Evolutionary conservation across 176 grass and related monocot species (phyloP).

Genomic region (Sorghum bicolor): DNA sequence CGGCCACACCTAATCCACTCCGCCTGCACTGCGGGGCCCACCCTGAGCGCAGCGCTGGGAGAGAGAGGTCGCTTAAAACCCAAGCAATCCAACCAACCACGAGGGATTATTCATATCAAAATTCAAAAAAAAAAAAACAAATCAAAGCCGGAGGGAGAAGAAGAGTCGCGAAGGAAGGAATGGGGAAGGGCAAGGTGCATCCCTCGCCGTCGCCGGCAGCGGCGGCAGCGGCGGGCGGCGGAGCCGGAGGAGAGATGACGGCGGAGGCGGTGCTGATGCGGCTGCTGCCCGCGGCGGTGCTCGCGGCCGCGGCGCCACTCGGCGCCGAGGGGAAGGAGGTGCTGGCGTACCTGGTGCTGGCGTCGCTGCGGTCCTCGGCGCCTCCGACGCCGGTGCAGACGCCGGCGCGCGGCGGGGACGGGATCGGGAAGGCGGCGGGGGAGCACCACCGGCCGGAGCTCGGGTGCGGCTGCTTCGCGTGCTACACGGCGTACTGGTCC

Average conservation of each 20-base stretch:
- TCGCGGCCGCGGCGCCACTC: constrained; percentile 40
- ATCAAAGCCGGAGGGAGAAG: neutral
- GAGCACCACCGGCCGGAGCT: constrained; percentile 44
- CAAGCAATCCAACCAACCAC: constrained; percentile 34
- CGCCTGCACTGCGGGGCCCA: neutral
- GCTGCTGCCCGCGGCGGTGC: constrained; percentile 45
- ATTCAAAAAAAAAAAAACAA: neutral
- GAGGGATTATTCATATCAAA: neutral
- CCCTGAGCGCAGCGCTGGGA: neutral
- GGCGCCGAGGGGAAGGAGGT: constrained; percentile 65
- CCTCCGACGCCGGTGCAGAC: constrained; percentile 10
- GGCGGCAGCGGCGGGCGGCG: neutral
- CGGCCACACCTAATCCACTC: constrained; percentile 13
- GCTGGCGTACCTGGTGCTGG: constrained; percentile 62
- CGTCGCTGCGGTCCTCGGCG: constrained; percentile 53
- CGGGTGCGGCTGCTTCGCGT: constrained; percentile 76
- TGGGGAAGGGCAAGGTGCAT: constrained; percentile 74
- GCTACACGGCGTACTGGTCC: constrained; percentile 82
- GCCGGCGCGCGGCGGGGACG: neutral
- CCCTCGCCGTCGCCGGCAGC: constrained; percentile 41
- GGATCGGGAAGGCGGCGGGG: neutral
- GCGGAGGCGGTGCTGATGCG: constrained; percentile 32
- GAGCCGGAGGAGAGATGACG: neutral
- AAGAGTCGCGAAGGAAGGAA: constrained; percentile 22
- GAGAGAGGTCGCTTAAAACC: constrained; percentile 28